These are phyloP conservation scores for Blastobotrys parvus DNA, from an alignment of 805 yeast species.

Conservation along the genomic window DNA sequence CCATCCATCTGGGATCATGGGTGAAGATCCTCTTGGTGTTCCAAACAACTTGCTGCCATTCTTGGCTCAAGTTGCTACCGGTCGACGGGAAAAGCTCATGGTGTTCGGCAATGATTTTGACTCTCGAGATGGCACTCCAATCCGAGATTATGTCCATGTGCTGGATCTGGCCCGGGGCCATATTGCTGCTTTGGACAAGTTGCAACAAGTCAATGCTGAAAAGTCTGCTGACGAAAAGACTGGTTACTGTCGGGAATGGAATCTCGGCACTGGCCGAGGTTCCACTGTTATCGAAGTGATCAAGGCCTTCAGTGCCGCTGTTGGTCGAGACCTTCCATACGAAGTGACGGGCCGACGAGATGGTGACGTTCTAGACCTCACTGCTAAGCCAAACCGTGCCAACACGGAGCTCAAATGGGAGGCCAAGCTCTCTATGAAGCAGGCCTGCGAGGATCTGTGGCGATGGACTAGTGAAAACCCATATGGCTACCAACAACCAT, in stretches of 20 bases:
- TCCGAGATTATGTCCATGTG: slow-evolving; percentile 75
- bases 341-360: slow-evolving; percentile 59
- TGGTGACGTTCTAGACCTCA: slow-evolving; percentile 70
- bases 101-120: slow-evolving; percentile 68
- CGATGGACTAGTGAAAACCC: slow-evolving; percentile 68
- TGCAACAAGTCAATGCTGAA: slow-evolving; percentile 27
- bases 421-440: slow-evolving; percentile 45
- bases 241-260: slow-evolving; percentile 70
- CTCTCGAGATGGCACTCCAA: slow-evolving; percentile 71
- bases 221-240: slow-evolving; percentile 16
- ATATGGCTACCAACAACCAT: slow-evolving; percentile 39
- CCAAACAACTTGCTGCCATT: slow-evolving; percentile 72
- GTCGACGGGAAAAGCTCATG: slow-evolving; percentile 54
- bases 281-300: slow-evolving; percentile 67
- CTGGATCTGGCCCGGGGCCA: slow-evolving; percentile 75
- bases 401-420: slow-evolving; percentile 57
- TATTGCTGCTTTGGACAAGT: slow-evolving; percentile 56
- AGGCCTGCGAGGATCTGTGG: slow-evolving; percentile 70
- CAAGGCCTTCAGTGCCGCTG: slow-evolving; percentile 54
- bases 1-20: slow-evolving; percentile 70
- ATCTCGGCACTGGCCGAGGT: slow-evolving; percentile 77
- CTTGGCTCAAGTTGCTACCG: slow-evolving; percentile 70
- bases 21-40: slow-evolving; percentile 72
- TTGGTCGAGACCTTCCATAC: slow-evolving; percentile 55
- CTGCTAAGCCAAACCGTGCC: slow-evolving; percentile 65